Base-by-base conservation (phyloP, 1,139 yeast species). In the Zygotorulaspora mrakii region DNA sequence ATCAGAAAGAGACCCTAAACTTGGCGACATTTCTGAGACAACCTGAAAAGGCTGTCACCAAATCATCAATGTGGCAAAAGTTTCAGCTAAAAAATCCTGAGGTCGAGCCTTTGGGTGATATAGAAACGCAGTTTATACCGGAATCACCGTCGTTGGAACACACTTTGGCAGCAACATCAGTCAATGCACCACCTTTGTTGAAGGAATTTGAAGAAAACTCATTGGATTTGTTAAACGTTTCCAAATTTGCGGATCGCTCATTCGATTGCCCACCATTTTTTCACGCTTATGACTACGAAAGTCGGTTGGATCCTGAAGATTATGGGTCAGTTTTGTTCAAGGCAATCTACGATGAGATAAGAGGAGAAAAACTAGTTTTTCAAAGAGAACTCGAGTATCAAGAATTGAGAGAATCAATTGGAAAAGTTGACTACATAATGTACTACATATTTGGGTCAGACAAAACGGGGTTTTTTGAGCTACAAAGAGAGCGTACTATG, bases 391-490 rank as follows among this genome's bases (percentile, higher is more conserved):
- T 60, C 25, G 58, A 59, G 32, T 49, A 45, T 27, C 37, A 48
- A 18, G 59, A 58, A 35, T 33, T 45, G 28, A 31, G 39, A 3
- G 27, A 39, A 9, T 16, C 35, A 13, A 31, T 50, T 1, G 38
- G 40, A 7, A 36, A 35, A 25, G 35, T 41, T 20, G 59, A 59
- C 39, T 48, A 50, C 35, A 11, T 54, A 5, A 26, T 53, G 17
- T 52, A 54, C 45, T 51, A 49, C 31, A n/a, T 53, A 4, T 52
- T 56, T 22, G 59, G 59, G 5, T 40, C 44, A 9, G 64, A 57
- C 40, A 44, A 47, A 16, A 32, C 38, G 5, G 60, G 61, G 2
- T 59, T 40, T 38, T 60, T 54, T 42, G 39, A 48, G 26, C 34
- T 58, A 14, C 40, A 43, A 25, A 47, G 49, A 8, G 51, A 48